phyloP scores from a whole-genome alignment of 352 stramenopile genomes.

The Globisporangium emineosum region DNA sequence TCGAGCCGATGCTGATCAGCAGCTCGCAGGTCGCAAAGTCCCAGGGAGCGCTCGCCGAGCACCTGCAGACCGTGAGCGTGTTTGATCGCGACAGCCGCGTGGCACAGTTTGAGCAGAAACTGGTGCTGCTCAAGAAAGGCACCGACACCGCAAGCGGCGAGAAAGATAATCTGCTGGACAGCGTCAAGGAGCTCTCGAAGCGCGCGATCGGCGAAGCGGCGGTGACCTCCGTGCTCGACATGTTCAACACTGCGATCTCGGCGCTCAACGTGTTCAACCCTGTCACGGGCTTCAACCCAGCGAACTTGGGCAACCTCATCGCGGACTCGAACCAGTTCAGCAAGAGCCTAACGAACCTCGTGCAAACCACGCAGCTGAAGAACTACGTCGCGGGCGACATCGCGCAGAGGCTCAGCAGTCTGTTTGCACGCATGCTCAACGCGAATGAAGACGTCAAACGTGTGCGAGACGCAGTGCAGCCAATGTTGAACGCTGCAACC shows the following conservation, averaged over 20 bases:
- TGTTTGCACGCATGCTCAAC: not conserved
- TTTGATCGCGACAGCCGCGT: constrained; percentile 3
- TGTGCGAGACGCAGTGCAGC: not conserved
- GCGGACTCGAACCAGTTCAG: constrained; percentile 1
- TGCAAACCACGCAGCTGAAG: constrained; percentile 3
- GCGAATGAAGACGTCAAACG: not conserved
- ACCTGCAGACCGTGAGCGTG: constrained; percentile 1
- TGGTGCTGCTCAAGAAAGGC: not conserved
- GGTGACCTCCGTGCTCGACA: not conserved
- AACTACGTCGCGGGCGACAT: not conserved
- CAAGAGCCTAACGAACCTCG: constrained; percentile 6
- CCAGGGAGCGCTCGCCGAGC: not conserved
- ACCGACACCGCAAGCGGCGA: not conserved
- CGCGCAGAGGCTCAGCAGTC: not conserved
- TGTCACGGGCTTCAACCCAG: constrained; percentile 5
- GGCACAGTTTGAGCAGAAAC: constrained; percentile 1
- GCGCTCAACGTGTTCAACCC: constrained; percentile 7
- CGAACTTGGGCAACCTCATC: constrained; percentile 4
- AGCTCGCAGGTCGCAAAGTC: not conserved
- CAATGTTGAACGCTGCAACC: not conserved
- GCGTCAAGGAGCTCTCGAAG: constrained; percentile 4
- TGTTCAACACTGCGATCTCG: constrained; percentile 8
- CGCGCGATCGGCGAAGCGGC: constrained; percentile 5
- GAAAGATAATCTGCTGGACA: not conserved
- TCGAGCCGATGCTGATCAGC: not conserved